Evolutionary conservation across 768 basidiomycete species (phyloP), one percentile per base, ranked within the genome.

Genomic region (Boletales sp.): DNA sequence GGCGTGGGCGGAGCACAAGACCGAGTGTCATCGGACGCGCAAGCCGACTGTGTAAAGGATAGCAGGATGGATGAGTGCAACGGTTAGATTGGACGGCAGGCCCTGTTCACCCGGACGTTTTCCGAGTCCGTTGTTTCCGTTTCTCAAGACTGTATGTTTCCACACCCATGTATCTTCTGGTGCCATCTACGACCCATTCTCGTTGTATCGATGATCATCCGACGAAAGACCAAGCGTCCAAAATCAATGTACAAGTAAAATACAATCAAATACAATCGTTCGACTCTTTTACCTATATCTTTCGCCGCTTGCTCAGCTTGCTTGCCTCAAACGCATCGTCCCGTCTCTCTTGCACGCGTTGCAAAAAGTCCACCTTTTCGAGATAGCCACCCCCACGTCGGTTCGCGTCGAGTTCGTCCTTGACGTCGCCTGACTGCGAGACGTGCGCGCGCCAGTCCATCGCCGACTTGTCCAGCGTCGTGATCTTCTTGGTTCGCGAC

Each of bases 401-500:
- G 51, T 90, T 21, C 21, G 38, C 38, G 18, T 47, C 38, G n/a
- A 94, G 74, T 53, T 89, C 86, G 56, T 90, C 84, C 52, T 80
- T 77, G 9, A 84, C 60, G 4, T 72, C 77, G 17, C 64, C 60
- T 21, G 66, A 59, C 44, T 76, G 68, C 0, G 75, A 66, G 13
- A 90, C 67, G 57, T 92, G 89, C 1, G 80, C 67, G 27, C 76
- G 75, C 91, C 91, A 94, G 62, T 94, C 91, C 79, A 94, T 82
- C 12, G 86, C 82, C 0, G 87, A 90, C 65, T 92, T 93, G 54
- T 91, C 89, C 13, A 94, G 74, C 21, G 89, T 92, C 19, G 86
- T 83, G 8, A 94, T 74, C 67, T 87, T 92, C 64, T 86, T 89
- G 2, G 82, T 72, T 60, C 84, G 89, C 34, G 68, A 70, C 1